Evolutionary conservation across 2,329 filamentous ascomycete species (phyloP).

Genomic region (Zymoseptoria passerinii): DNA sequence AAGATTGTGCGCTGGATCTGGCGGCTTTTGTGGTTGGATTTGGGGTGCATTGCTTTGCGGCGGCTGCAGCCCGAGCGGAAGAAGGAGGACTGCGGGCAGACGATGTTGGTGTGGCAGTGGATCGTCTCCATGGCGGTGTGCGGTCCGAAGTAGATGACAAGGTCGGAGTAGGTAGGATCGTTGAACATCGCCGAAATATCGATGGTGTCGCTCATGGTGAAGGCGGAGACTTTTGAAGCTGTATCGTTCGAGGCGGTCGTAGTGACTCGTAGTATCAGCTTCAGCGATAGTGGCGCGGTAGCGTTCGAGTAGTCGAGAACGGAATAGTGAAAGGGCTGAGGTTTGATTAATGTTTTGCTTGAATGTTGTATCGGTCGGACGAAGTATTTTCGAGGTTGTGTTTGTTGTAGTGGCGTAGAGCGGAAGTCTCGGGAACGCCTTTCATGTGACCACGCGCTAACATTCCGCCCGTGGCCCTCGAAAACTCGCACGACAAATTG

Average conservation of each 20-base stretch:
- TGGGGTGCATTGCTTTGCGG: too few species aligned
- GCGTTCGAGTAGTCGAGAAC: not conserved
- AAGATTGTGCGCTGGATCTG: not conserved
- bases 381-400: not conserved
- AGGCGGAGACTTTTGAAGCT: not conserved
- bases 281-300: not conserved
- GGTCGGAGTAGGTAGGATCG: not conserved
- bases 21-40: too few species aligned
- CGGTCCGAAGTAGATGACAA: not conserved
- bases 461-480: too few species aligned
- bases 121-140: not conserved
- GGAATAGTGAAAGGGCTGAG: not conserved
- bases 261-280: not conserved
- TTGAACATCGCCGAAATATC: not conserved
- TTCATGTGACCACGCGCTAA: not conserved
- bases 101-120: not conserved
- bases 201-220: not conserved
- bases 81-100: not conserved
- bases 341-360: not conserved
- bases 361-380: not conserved
- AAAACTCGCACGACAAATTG: too few species aligned
- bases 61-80: not conserved
- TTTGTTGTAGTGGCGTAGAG: not conserved
- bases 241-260: not conserved
- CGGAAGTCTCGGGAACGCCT: not conserved